Evolutionary conservation across 345 rosid genomes (phyloP).

Genomic region (Linum lewisii): DNA sequence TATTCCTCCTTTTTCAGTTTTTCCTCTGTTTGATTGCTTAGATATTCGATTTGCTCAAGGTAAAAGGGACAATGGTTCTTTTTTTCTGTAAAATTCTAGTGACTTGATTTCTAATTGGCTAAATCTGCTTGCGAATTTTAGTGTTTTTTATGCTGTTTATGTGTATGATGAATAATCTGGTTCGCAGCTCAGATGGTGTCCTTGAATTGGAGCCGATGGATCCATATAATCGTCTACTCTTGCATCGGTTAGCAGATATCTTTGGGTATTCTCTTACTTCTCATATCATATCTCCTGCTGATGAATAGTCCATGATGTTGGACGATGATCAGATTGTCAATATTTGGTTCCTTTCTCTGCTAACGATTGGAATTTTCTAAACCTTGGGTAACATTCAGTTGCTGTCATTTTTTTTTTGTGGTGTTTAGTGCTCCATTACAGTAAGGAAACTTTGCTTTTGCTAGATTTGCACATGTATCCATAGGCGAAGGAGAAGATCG

Average conservation of each 20-base stretch:
- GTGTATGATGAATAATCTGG: constrained; percentile 6
- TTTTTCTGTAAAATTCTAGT: constrained; percentile 2
- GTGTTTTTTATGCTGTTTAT: neutral
- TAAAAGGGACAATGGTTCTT: neutral
- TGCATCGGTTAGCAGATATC: constrained; percentile 62
- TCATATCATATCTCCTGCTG: neutral
- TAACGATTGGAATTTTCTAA: neutral
- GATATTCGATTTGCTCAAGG: neutral
- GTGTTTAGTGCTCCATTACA: neutral
- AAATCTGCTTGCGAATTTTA: neutral
- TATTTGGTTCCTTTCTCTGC: neutral
- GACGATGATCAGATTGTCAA: neutral
- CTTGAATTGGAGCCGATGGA: constrained; percentile 65
- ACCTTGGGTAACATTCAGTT: neutral
- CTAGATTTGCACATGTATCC: constrained; percentile 59
- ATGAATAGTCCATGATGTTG: no score
- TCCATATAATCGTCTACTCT: constrained; percentile 51
- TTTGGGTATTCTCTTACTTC: constrained; percentile 36
- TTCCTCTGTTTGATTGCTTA: no score
- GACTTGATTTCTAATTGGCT: neutral
- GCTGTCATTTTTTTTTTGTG: neutral
- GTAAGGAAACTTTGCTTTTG: constrained; percentile 7
- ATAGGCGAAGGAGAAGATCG: constrained; percentile 56
- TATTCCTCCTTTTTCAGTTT: neutral
- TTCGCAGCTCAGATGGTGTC: constrained; percentile 42